Evolutionary conservation across 2,329 filamentous ascomycete species (phyloP), one percentile per base, ranked within the genome.

Genomic region (Cladophialophora carrionii): DNA sequence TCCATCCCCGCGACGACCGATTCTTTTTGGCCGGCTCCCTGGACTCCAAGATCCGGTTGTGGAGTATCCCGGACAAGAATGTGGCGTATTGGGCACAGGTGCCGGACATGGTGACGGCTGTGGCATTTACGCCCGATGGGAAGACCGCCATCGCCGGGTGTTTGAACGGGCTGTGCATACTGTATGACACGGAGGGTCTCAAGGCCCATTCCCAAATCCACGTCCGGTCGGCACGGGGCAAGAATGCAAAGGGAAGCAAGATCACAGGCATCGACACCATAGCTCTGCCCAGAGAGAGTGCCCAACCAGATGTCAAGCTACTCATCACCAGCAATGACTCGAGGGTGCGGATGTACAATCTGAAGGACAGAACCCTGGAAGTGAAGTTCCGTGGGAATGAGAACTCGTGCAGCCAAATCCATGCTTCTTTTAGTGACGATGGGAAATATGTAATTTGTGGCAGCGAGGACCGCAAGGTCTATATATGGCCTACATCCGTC

Each of bases 1-100:
- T 99, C 71, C 95, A 99, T 75, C 95, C 95, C 0, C 88, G 86
- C 31, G 95, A 99, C 75, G 95, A 99, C 75, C 89, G 95, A 0
- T 99, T 99, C 80, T 99, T 99, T 77, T 83, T 99, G 10, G 93
- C 95, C 20, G 95, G 95, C 8, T 96, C 92, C 0, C 83, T 98
- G 6, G 95, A 99, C 75, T 90, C 89, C 0, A 93, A 92, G 70
- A 78, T 99, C 57, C 85, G 95, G 17, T 79, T 99, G 1, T 99
- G 95, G 95, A 97, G 92, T 74, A 99, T 99, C 54, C 93, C 95
- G 0, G 95, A 99, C 76, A 97, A 96, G 76, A 87, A 85, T n/a
- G 90, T 98, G 31, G 93, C 93, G 0, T 98, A 88, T 74, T 89
- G 88, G 69, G 88, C 85, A 8, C 86, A 90, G 51, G 81, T 93